These are phyloP conservation scores for Colletotrichum falcatum DNA, from an alignment of 2,329 filamentous ascomycete genomes.

Conservation along the genomic window DNA sequence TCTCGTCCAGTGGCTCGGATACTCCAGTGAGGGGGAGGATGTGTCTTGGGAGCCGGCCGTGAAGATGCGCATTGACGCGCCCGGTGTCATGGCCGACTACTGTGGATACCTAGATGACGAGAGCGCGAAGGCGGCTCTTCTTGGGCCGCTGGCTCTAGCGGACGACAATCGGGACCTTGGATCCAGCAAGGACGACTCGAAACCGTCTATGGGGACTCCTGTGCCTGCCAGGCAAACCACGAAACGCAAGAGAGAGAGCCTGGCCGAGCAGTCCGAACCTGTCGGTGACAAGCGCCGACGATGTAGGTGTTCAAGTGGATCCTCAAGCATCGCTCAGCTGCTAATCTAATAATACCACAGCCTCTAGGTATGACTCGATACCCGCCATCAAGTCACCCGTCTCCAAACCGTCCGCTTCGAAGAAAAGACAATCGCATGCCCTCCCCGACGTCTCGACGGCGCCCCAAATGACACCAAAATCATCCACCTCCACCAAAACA, in stretches of 20 bases:
- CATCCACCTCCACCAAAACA: neutral
- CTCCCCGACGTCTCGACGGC: neutral
- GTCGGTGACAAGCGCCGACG: slow-evolving; percentile 27
- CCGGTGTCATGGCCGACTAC: slow-evolving; percentile 27
- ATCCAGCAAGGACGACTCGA: neutral
- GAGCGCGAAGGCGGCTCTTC: slow-evolving; percentile 22
- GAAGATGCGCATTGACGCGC: slow-evolving; percentile 31
- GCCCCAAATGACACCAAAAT: slow-evolving; percentile 5
- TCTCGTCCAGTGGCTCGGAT: slow-evolving; percentile 35
- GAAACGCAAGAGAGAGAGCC: slow-evolving; percentile 35
- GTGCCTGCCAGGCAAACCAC: neutral
- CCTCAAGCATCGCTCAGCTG: neutral
- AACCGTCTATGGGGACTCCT: slow-evolving; percentile 11
- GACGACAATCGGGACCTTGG: neutral
- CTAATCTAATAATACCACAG: neutral
- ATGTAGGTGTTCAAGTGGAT: slow-evolving; percentile 4
- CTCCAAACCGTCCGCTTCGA: slow-evolving; percentile 14
- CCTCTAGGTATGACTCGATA: slow-evolving; percentile 30
- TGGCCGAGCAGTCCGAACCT: slow-evolving; percentile 14
- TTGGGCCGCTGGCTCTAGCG: slow-evolving; percentile 4
- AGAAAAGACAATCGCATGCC: slow-evolving; percentile 16
- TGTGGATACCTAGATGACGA: slow-evolving; percentile 25
- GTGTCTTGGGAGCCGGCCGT: slow-evolving; percentile 34
- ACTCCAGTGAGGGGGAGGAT: slow-evolving; percentile 28
- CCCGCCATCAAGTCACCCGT: slow-evolving; percentile 5